Base-by-base conservation (phyloP, 257 asterid species). In the Nicotiana noctiflora region DNA sequence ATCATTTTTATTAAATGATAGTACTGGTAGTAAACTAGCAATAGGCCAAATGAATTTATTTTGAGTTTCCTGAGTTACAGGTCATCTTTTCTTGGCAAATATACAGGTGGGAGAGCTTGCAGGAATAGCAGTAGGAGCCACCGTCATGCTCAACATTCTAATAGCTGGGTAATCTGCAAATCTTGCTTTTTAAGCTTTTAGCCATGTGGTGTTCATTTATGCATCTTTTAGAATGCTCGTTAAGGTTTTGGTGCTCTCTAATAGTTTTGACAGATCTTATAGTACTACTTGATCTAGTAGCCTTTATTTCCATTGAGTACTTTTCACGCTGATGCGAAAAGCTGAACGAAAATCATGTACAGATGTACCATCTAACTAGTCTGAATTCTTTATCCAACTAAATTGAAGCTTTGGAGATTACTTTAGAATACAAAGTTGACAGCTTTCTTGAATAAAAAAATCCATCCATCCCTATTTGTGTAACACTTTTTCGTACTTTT, bases 81-180 rank as follows among this genome's bases (percentile, higher is more conserved):
- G 8, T 72, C 56, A 51, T 14, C 18, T 23, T 25, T 49, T 37
- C 75, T 66, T 72, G 29, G 25, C 15, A 74, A 70, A 67, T 2
- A n/a, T 17, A 53, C 85, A 94, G 98, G 97, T 91, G 40, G 97
- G 97, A 32, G 96, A 94, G 91, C 93, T 94, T 9, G 97, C 98
- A 27, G 96, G 96, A 40, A 91, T 94, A 21, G 97, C 97, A 9
- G 93, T 94, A 27, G 98, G 98, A 88, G 98, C 97, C 40, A 93
- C 96, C 32, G 98, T 93, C 61, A 91, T 90, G 97, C 94, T 94
- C 82, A 93, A 94, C 75, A 89, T 90, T 44, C 93, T 92, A 52
- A 89, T 93, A 49, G 97, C 97, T 32, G 98, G 98, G 97, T 93
- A 90, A 64, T 53, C 84, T 32, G 21, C 31, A 44, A 15, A 14